A percentile compares a stretch with the other conserved stretches of the same genome.
These are phyloP conservation scores for Epichloe amarillans DNA, from an alignment of 2,329 filamentous ascomycete genomes.

Conservation along the genomic window DNA sequence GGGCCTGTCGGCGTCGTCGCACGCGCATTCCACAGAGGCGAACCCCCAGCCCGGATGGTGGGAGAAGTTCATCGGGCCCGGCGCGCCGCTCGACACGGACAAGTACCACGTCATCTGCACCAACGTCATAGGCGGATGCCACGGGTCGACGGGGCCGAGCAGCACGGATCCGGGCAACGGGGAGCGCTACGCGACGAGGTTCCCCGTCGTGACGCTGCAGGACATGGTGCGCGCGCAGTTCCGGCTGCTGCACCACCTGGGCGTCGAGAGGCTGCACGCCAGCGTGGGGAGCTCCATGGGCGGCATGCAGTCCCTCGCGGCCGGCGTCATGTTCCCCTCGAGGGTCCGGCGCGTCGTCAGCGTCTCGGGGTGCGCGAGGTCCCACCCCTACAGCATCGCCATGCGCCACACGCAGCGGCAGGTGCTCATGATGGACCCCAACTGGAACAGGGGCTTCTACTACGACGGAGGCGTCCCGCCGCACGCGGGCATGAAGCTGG, in stretches of 20 bases:
- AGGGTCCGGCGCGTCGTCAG: slow-evolving; percentile 72
- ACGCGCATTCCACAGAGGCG: slow-evolving; percentile 78
- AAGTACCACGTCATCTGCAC: slow-evolving; percentile 93
- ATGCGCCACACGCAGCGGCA: slow-evolving; percentile 97
- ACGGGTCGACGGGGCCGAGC: slow-evolving; percentile 83
- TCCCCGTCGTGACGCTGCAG: slow-evolving; percentile 88
- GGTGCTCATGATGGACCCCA: slow-evolving; percentile 97
- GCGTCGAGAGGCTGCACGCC: slow-evolving; percentile 69
- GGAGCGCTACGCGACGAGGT: slow-evolving; percentile 82
- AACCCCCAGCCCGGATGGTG: slow-evolving; percentile 92
- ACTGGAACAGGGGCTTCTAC: slow-evolving; percentile 94
- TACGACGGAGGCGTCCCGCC: slow-evolving; percentile 72
- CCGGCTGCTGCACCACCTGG: slow-evolving; percentile 66
- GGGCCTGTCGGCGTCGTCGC: slow-evolving; percentile 89
- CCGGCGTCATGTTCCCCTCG: slow-evolving; percentile 69
- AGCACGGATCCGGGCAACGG: slow-evolving; percentile 82
- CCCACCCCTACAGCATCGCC: slow-evolving; percentile 94
- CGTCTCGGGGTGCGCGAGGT: slow-evolving; percentile 86
- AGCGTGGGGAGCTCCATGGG: slow-evolving; percentile 97
- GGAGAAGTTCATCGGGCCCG: slow-evolving; percentile 95
- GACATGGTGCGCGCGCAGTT: slow-evolving; percentile 98
- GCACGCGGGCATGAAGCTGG: slow-evolving; percentile 94
- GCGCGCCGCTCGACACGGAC: slow-evolving; percentile 71
- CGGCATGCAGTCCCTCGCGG: slow-evolving; percentile 90
- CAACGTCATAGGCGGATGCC: slow-evolving; percentile 92